phyloP scores from a whole-genome alignment of 805 yeast genomes.

The Metschnikowia amazonensis region DNA sequence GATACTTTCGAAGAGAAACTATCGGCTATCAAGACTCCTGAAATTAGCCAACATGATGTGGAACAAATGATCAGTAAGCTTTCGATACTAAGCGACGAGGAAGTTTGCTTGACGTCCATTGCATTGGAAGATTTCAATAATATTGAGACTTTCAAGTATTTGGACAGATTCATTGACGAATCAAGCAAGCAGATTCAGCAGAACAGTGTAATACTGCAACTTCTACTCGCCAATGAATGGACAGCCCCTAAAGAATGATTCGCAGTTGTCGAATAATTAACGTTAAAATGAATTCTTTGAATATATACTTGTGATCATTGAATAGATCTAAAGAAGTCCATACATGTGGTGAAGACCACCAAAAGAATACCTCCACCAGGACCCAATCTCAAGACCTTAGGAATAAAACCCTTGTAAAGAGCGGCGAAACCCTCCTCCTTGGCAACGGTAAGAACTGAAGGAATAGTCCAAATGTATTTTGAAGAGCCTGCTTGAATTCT shows the following conservation, averaged over 20 bases:
- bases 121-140: slow-evolving; percentile 14
- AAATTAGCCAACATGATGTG: slow-evolving; percentile 12
- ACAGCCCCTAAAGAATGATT: background rate
- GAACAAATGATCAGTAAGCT: slow-evolving; percentile 10
- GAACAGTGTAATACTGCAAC: background rate
- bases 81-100: slow-evolving; percentile 9
- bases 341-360: slow-evolving; percentile 92
- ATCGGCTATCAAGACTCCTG: slow-evolving; percentile 18
- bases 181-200: background rate
- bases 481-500: slow-evolving; percentile 90
- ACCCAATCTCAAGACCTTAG: slow-evolving; percentile 94
- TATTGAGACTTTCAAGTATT: slow-evolving; percentile 22
- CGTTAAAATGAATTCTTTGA: background rate
- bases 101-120: slow-evolving; percentile 6
- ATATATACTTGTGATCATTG: slow-evolving; percentile 22
- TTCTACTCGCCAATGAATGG: slow-evolving; percentile 1
- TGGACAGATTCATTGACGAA: slow-evolving; percentile 1
- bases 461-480: slow-evolving; percentile 90
- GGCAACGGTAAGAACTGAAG: slow-evolving; percentile 68
- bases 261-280: background rate
- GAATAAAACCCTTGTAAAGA: slow-evolving; percentile 91
- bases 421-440: slow-evolving; percentile 92
- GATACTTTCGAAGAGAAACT: slow-evolving; percentile 16
- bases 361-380: slow-evolving; percentile 99
- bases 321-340: slow-evolving; percentile 84